Percentiles rank a stretch among this genome's conserved stretches.
Evolutionary conservation across 352 stramenopile genomes (phyloP).

Genomic region (Phytophthora constricta): DNA sequence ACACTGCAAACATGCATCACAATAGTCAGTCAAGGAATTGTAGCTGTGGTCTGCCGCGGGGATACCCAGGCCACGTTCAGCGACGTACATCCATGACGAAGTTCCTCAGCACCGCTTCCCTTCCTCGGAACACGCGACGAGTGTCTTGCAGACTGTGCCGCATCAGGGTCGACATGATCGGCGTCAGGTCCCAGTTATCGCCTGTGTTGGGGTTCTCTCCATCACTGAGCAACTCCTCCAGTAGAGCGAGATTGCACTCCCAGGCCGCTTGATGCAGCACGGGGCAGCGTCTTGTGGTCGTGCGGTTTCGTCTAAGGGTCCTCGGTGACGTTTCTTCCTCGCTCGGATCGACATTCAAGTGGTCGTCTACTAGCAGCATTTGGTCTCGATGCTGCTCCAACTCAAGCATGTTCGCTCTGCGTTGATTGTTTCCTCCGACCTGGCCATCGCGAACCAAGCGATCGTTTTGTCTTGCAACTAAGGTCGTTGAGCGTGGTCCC

Average conservation of each 20-base stretch:
- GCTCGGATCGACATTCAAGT: neutral
- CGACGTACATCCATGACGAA: conserved; percentile 19
- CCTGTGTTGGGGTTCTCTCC: conserved; percentile 15
- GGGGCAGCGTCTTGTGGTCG: neutral
- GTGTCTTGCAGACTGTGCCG: conserved; percentile 14
- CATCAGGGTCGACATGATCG: conserved; percentile 23
- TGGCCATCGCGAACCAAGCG: too few relatives aligned
- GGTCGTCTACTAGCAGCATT: neutral
- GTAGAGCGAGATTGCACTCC: conserved; percentile 6
- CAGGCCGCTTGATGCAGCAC: conserved; percentile 8
- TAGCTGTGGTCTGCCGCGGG: too few relatives aligned
- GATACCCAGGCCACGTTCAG: too few relatives aligned
- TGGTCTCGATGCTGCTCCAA: too few relatives aligned
- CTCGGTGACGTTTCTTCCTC: neutral
- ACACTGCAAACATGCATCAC: conserved; percentile 17
- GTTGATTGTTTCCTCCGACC: too few relatives aligned
- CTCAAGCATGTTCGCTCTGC: too few relatives aligned
- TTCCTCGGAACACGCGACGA: conserved; percentile 16
- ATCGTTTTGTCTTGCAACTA: too few relatives aligned
- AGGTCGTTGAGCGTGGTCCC: too few relatives aligned
- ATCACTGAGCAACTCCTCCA: conserved; percentile 7
- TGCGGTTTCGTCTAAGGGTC: neutral
- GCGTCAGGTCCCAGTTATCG: conserved; percentile 22
- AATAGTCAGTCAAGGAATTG: neutral
- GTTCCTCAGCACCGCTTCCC: conserved; percentile 14